These are phyloP conservation scores for Starmerella etchellsii DNA, from an alignment of 805 yeast genomes.

Conservation along the genomic window DNA sequence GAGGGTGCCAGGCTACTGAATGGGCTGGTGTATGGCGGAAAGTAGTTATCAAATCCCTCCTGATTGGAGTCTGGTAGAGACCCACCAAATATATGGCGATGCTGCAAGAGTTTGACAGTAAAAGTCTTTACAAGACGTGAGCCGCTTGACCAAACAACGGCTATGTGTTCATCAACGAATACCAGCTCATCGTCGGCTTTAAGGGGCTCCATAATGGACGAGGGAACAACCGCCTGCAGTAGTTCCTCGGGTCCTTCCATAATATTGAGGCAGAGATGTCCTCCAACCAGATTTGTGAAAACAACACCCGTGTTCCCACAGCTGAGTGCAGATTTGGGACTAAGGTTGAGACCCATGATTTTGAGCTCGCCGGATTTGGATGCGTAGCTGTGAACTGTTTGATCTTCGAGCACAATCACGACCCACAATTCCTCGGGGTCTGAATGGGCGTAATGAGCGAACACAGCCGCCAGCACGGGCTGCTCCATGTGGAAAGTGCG, in stretches of 20 bases:
- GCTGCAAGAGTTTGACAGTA: background rate
- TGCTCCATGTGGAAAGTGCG: constrained; percentile 9
- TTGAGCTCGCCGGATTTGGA: constrained; percentile 4
- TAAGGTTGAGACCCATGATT: constrained; percentile 7
- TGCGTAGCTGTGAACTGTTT: constrained; percentile 12
- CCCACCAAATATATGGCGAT: background rate
- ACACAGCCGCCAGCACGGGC: constrained; percentile 6
- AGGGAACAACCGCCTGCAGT: constrained; percentile 8
- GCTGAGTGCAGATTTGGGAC: constrained; percentile 2
- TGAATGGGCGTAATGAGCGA: constrained; percentile 5
- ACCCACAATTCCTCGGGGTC: constrained; percentile 11
- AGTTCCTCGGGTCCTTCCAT: constrained; percentile 13
- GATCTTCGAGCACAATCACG: constrained; percentile 8
- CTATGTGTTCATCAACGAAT: constrained; percentile 4
- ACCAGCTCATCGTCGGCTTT: constrained; percentile 6
- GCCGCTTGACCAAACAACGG: background rate
- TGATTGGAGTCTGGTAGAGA: background rate
- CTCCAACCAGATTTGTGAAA: constrained; percentile 1
- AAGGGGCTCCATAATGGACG: constrained; percentile 11
- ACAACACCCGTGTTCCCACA: constrained; percentile 11
- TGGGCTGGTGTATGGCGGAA: background rate
- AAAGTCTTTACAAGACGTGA: background rate
- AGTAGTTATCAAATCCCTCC: background rate
- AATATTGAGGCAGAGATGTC: background rate
- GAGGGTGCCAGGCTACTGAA: background rate